Evolutionary conservation across 768 basidiomycete genomes (phyloP).

Genomic region (Leccinum imitatum): DNA sequence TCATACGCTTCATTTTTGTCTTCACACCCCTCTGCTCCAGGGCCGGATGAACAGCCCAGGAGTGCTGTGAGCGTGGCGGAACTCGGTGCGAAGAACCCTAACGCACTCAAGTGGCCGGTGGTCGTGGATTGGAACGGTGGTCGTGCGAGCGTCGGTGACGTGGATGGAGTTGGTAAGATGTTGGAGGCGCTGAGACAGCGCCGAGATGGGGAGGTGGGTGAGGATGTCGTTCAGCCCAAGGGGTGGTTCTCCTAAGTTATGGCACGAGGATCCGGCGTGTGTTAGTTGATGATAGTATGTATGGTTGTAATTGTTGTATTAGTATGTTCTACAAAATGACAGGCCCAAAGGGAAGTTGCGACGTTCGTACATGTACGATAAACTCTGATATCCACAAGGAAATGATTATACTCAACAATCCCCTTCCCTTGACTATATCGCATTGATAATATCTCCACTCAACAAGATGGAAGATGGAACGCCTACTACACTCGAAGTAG

Average conservation of each 20-base stretch:
- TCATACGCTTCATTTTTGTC: constrained; percentile 50
- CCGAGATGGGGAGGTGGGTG: constrained; percentile 60
- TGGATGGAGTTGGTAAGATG: constrained; percentile 66
- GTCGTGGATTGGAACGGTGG: constrained; percentile 78
- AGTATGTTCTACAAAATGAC: background rate
- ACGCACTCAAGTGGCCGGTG: constrained; percentile 72
- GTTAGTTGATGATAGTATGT: no score
- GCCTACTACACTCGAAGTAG: background rate
- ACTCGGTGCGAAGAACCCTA: constrained; percentile 55
- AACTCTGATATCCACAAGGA: background rate
- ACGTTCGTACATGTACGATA: background rate
- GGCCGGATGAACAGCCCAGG: constrained; percentile 39
- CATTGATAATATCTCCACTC: background rate
- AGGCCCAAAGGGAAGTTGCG: background rate
- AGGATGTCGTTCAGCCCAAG: constrained; percentile 44
- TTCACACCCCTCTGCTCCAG: constrained; percentile 51
- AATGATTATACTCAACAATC: background rate
- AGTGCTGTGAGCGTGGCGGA: constrained; percentile 46
- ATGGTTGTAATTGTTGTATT: background rate
- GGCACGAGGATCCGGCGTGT: background rate
- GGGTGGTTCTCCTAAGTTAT: constrained; percentile 51
- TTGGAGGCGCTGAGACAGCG: constrained; percentile 63
- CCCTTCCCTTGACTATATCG: background rate
- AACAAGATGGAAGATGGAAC: background rate
- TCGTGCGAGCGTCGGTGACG: constrained; percentile 60